Evolutionary conservation across 495 filamentous ascomycete species (phyloP).

Genomic region (Penicillium argentinense): DNA sequence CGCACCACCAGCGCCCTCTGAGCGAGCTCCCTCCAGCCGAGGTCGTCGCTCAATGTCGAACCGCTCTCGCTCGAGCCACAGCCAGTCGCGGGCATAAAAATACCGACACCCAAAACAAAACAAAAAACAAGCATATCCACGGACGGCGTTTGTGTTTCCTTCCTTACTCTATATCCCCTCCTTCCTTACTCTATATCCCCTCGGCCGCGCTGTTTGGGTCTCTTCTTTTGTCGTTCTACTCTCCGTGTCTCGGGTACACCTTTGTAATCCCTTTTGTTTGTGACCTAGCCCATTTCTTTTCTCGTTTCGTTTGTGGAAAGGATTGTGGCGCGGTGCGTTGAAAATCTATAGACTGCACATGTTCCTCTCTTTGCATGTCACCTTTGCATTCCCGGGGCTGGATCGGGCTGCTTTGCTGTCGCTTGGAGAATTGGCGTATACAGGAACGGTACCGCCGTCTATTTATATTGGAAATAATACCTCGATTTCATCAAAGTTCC

Average conservation of each 20-base stretch:
- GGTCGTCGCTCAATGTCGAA: constrained; percentile 40
- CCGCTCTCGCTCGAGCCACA: constrained; percentile 41
- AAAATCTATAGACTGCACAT: not conserved
- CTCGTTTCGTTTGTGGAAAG: not conserved
- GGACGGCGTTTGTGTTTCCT: constrained; percentile 1
- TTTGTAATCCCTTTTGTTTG: constrained; percentile 9
- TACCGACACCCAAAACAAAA: not conserved
- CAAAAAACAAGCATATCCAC: not conserved
- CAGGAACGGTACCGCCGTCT: no score
- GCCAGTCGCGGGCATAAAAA: constrained; percentile 22
- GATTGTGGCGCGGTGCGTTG: not conserved
- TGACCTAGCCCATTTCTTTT: not conserved
- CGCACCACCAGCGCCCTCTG: constrained; percentile 29
- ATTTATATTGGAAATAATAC: no score
- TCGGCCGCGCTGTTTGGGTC: not conserved
- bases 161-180: no score
- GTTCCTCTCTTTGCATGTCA: not conserved
- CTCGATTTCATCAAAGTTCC: no score
- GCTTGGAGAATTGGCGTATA: not conserved
- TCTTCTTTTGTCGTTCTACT: constrained; percentile 4
- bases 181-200: constrained; percentile 10
- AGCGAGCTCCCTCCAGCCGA: constrained; percentile 38
- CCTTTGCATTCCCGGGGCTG: not conserved
- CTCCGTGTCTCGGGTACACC: not conserved
- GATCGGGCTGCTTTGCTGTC: not conserved